Conservation (phyloP, 2,329 filamentous ascomycete species). For the Beauveria rudraprayagi region DNA sequence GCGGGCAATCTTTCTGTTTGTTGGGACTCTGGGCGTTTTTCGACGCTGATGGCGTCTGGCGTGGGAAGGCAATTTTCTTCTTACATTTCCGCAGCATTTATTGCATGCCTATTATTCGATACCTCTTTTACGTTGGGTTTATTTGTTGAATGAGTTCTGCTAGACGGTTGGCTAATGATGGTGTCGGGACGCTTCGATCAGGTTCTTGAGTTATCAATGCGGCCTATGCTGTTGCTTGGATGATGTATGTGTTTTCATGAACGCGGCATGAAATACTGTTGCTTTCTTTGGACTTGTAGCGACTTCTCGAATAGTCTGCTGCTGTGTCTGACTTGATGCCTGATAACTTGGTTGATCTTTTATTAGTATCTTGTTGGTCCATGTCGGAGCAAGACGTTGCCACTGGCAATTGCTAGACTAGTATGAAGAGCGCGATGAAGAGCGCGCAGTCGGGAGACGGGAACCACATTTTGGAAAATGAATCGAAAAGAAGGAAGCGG, state of each 20-base stretch:
- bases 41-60: slow-evolving; percentile 9
- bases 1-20: slow-evolving; percentile 2
- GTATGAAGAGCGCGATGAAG: background rate
- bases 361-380: background rate
- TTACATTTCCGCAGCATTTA: slow-evolving; percentile 2
- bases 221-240: background rate
- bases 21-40: background rate
- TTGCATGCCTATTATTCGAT: slow-evolving; percentile 8
- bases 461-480: background rate
- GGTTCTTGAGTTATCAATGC: background rate
- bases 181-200: background rate
- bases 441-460: background rate
- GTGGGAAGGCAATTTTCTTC: background rate
- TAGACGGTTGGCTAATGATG: slow-evolving; percentile 1
- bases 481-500: background rate
- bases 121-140: slow-evolving; percentile 6
- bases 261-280: background rate
- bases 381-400: background rate
- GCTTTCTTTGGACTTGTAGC: background rate
- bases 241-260: background rate
- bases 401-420: background rate
- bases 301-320: background rate
- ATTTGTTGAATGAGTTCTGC: slow-evolving; percentile 1
- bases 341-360: background rate
- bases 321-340: background rate